These are phyloP conservation scores for Alternaria conjuncta DNA, from an alignment of 2,329 filamentous ascomycete species.

Conservation along the genomic window DNA sequence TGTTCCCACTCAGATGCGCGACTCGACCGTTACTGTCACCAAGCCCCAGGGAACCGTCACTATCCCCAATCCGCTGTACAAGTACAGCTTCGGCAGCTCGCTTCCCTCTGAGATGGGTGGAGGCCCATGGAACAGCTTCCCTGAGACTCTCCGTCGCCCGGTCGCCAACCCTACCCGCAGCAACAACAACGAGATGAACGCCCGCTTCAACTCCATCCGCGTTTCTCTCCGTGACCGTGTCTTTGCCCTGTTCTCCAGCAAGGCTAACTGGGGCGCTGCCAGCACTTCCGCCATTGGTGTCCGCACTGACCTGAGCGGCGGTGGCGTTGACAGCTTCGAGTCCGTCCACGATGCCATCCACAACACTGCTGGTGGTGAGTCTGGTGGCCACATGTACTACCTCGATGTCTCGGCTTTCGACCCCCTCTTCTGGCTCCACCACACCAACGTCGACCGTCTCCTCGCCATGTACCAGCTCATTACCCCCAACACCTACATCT, in stretches of 20 bases:
- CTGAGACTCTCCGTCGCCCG: slow-evolving; percentile 42
- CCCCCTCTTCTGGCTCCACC: slow-evolving; percentile 62
- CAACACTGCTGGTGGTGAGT: slow-evolving; percentile 42
- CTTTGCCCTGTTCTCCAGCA: slow-evolving; percentile 45
- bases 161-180: slow-evolving; percentile 41
- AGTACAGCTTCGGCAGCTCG: slow-evolving; percentile 55
- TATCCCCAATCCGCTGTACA: slow-evolving; percentile 56
- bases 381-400: slow-evolving; percentile 76
- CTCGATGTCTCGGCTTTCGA: slow-evolving; percentile 79
- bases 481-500: slow-evolving; percentile 72
- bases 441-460: slow-evolving; percentile 48
- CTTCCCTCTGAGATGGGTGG: slow-evolving; percentile 60
- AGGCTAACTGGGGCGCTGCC: slow-evolving; percentile 37
- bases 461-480: slow-evolving; percentile 82
- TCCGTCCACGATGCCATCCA: slow-evolving; percentile 45
- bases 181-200: slow-evolving; percentile 48
- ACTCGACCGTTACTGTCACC: slow-evolving; percentile 52
- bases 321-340: slow-evolving; percentile 47
- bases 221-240: slow-evolving; percentile 46
- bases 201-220: slow-evolving; percentile 35
- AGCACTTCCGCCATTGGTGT: slow-evolving; percentile 42
- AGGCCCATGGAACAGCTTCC: slow-evolving; percentile 41
- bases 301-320: slow-evolving; percentile 33
- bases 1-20: slow-evolving; percentile 47
- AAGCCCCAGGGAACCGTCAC: slow-evolving; percentile 48